These are phyloP conservation scores for Ilex asprella DNA, from an alignment of 257 asterid genomes.

Conservation along the genomic window DNA sequence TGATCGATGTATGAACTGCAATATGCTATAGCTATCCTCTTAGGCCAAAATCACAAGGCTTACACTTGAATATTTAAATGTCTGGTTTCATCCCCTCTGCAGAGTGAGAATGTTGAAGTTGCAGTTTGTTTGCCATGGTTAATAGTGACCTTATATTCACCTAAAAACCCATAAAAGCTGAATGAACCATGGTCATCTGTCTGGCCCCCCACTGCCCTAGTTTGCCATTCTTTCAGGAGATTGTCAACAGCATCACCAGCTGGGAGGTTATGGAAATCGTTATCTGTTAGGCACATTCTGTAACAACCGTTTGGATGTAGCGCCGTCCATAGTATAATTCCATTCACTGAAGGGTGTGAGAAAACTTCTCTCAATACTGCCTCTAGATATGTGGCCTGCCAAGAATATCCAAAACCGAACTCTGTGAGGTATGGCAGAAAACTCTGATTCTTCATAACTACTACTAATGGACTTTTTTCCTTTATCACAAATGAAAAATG, in stretches of 20 bases:
- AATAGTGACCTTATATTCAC: constrained; percentile 35
- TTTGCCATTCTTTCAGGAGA: constrained; percentile 52
- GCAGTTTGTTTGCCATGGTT: constrained; percentile 20
- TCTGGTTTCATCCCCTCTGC: constrained; percentile 36
- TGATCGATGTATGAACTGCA: no score
- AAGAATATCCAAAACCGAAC: neutral
- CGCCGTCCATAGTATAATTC: constrained; percentile 59
- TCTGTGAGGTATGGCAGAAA: no score
- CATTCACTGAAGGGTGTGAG: constrained; percentile 51
- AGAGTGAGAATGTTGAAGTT: constrained; percentile 28
- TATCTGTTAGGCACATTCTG: constrained; percentile 49
- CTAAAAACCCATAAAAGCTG: constrained; percentile 41
- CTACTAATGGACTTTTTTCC: neutral
- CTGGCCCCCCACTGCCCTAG: constrained; percentile 34
- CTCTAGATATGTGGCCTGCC: constrained; percentile 47
- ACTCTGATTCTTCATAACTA: neutral
- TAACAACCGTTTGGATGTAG: constrained; percentile 41
- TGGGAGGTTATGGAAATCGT: constrained; percentile 34
- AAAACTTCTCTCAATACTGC: constrained; percentile 41
- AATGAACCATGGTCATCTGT: constrained; percentile 41
- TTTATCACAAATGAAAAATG: no score
- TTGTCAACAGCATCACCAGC: constrained; percentile 43
- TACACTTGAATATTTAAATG: constrained; percentile 38
- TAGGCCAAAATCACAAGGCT: no score
- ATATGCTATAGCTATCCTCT: no score